phyloP scores from a whole-genome alignment of 73 alveolate genomes.

The Symbiodinium natans region DNA sequence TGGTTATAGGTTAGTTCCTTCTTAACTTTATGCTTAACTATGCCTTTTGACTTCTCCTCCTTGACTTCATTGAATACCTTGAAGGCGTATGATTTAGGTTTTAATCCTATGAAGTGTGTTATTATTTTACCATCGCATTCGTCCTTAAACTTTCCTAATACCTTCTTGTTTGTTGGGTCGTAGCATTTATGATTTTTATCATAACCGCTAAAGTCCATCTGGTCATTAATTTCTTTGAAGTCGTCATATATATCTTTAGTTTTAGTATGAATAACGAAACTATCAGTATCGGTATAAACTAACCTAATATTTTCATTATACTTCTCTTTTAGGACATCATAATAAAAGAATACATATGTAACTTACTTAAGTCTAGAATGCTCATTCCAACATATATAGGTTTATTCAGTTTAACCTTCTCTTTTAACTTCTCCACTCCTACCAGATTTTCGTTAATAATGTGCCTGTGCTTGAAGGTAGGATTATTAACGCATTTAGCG shows the following conservation, averaged over 20 bases:
- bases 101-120: conserved; percentile 48
- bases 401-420: no score
- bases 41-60: neutral
- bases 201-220: conserved; percentile 35
- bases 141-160: conserved; percentile 31
- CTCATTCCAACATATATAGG: no score
- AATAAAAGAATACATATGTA: conserved; percentile 5
- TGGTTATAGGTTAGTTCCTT: neutral
- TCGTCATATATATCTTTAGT: conserved; percentile 32
- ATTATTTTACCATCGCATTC: conserved; percentile 1
- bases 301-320: neutral
- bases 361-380: neutral
- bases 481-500: no score
- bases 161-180: conserved; percentile 44
- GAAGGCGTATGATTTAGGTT: conserved; percentile 7
- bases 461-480: no score
- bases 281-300: conserved; percentile 39
- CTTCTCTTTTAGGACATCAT: conserved; percentile 2
- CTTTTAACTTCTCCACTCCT: no score
- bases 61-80: neutral
- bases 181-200: neutral
- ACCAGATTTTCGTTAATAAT: no score
- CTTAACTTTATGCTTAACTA: neutral
- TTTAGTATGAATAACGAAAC: conserved; percentile 9
- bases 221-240: neutral